Percentiles rank a stretch among this genome's conserved stretches.
Conservation (phyloP, 108 stramenopile genomes). For the Pseudonitzschia multiseries region DNA sequence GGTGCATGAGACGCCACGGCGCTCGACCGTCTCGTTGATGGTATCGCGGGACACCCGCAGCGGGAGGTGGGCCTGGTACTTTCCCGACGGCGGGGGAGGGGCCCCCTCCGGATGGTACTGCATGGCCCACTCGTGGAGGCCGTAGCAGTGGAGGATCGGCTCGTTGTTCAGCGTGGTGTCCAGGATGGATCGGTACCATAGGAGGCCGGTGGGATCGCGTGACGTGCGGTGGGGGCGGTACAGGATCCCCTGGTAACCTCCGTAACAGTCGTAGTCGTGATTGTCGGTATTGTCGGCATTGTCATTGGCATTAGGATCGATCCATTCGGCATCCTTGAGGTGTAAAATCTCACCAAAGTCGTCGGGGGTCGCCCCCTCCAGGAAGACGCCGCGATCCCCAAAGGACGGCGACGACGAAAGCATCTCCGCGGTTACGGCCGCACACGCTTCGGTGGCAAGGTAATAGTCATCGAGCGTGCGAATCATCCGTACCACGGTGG, state of each 20-base stretch:
- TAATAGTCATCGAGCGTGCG: neutral
- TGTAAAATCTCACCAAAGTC: conserved; percentile 58
- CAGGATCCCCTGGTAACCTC: neutral
- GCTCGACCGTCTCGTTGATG: conserved; percentile 85
- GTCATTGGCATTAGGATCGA: conserved; percentile 1
- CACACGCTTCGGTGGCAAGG: neutral
- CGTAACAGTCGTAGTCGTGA: neutral
- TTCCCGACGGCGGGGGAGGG: conserved; percentile 45
- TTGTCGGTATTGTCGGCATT: neutral
- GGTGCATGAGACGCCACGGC: conserved; percentile 83
- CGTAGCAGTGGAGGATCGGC: conserved; percentile 87
- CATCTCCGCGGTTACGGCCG: too few relatives aligned
- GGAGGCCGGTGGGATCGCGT: neutral
- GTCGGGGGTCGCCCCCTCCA: conserved; percentile 65
- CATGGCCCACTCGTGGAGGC: conserved; percentile 98
- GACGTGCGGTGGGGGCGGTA: neutral
- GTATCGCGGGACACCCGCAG: conserved; percentile 70
- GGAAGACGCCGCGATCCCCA: conserved; percentile 41
- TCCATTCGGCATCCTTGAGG: conserved; percentile 45
- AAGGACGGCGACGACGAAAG: too few relatives aligned
- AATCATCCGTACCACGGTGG: neutral
- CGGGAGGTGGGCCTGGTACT: conserved; percentile 79
- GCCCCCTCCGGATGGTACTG: conserved; percentile 77
- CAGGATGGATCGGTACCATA: conserved; percentile 76
- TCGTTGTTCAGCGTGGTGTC: conserved; percentile 57